These are phyloP conservation scores for Magnusiomyces fungicola DNA, from an alignment of 1,139 yeast genomes.

Conservation along the genomic window DNA sequence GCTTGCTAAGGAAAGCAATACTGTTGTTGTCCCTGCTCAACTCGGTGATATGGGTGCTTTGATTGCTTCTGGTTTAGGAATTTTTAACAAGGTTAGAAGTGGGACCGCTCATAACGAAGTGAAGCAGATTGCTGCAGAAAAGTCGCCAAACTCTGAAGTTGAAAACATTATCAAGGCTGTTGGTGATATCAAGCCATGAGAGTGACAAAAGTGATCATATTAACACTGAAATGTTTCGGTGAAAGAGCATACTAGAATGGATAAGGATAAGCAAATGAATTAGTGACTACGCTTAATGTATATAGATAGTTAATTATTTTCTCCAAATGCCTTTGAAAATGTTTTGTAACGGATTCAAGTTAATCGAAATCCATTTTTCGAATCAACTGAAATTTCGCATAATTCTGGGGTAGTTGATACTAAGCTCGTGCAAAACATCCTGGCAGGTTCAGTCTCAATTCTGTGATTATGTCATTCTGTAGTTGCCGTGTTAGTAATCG, in stretches of 20 bases:
- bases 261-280: too few species aligned
- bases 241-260: neutral
- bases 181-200: neutral
- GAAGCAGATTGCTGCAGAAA: neutral
- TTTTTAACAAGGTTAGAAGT: conserved; percentile 49
- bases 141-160: neutral
- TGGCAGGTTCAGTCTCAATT: too few species aligned
- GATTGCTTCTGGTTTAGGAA: conserved; percentile 72
- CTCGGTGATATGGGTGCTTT: conserved; percentile 67
- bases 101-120: neutral
- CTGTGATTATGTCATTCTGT: too few species aligned
- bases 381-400: neutral
- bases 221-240: neutral
- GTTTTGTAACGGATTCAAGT: neutral
- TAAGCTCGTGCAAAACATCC: neutral
- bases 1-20: conserved; percentile 73
- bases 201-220: neutral
- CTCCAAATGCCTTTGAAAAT: neutral
- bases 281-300: too few species aligned
- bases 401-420: neutral
- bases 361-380: neutral
- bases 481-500: too few species aligned
- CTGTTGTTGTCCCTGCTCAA: conserved; percentile 70
- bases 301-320: neutral
- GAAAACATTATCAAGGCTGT: conserved; percentile 2